Evolutionary conservation across 164 flowering plant genomes (phyloP), one percentile per base, ranked within the genome.

Genomic region (Sextonia rubra): DNA sequence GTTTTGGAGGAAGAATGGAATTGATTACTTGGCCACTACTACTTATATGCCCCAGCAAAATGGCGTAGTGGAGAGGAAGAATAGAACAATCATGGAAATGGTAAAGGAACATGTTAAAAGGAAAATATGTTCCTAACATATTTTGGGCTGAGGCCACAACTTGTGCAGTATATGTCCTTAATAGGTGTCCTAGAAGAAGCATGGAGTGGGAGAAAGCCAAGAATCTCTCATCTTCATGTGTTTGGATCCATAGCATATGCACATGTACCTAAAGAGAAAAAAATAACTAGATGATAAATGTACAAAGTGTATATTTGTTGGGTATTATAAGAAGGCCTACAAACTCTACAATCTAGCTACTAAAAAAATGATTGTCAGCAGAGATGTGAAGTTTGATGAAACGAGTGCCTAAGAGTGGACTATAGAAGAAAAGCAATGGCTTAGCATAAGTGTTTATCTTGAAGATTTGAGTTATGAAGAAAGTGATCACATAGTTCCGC

Each of bases 161-260:
- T 5, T 24, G 0, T 49, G 32, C 30, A 11, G 0, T 69, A 4
- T 69, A 48, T 25, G 20, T 25, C 3, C 12, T 49, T n/a, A 49
- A 69, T 8, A 69, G 23, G 37, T 22, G 37, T 15, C 71, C 71
- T 11, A 49, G 15, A 64, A 66, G 52, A 66, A 67, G 56, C 27
- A 47, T 72, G 69, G 60, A 64, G 69, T n/a, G 17, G 61, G 20
- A 24, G 63, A 64, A 64, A 65, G n/a, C 69, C 75, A 26, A 8
- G 25, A 25, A 29, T 65, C 3, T n/a, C 15, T 20, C 64, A 37
- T 17, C 52, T 60, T 12, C 1, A 1, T 0, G 22, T 60, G 12
- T 60, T 60, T 60, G 23, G 27, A 8, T 23, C 3, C 47, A 47
- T 72, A 0, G 69, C 62, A 15, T 72, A 64, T 29, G 61, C 49